Conservation (phyloP, 768 basidiomycete species). For the Pleurotus djamor region DNA sequence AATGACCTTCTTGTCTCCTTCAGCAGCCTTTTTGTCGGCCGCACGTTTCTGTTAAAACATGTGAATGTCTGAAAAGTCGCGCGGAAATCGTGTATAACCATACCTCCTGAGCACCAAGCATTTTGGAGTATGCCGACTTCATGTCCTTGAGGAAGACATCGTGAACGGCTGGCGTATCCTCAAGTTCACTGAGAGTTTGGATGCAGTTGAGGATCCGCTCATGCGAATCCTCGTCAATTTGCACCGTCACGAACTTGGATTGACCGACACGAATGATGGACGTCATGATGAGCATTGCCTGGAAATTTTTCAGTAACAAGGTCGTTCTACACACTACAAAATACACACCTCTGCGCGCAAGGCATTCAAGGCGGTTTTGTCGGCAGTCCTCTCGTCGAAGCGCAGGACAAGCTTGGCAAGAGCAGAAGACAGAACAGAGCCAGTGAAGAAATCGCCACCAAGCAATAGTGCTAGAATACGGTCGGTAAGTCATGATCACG, state of each 20-base stretch:
- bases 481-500: neutral
- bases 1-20: constrained; percentile 52
- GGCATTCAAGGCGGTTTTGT: constrained; percentile 53
- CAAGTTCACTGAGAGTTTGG: constrained; percentile 84
- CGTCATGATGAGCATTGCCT: constrained; percentile 98
- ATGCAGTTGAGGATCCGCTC: constrained; percentile 98
- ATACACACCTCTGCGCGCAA: constrained; percentile 79
- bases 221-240: constrained; percentile 98
- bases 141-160: constrained; percentile 85
- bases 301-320: neutral
- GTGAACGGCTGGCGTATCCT: constrained; percentile 52
- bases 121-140: constrained; percentile 88
- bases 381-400: constrained; percentile 52
- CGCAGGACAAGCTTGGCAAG: constrained; percentile 91
- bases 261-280: constrained; percentile 97
- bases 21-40: constrained; percentile 82
- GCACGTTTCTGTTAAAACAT: constrained; percentile 75
- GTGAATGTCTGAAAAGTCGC: neutral
- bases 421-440: constrained; percentile 83
- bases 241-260: constrained; percentile 88
- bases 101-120: constrained; percentile 95
- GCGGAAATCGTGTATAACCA: constrained; percentile 8
- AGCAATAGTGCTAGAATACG: constrained; percentile 70
- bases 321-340: no score
- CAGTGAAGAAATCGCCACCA: constrained; percentile 97